Base-by-base conservation (phyloP, 352 stramenopile species). In the Peronosclerospora sorghi region DNA sequence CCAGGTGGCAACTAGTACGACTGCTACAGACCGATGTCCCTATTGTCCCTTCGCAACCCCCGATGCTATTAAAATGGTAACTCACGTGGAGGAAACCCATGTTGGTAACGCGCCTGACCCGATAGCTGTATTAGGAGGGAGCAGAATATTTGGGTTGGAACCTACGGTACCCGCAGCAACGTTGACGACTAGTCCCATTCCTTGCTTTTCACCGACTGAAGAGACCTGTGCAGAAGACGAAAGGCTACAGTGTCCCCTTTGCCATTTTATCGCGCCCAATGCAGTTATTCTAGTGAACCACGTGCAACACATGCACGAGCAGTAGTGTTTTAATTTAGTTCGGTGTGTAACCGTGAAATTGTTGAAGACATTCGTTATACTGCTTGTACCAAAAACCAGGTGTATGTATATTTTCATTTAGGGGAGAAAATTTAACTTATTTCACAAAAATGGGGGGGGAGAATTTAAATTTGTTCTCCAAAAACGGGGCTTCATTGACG, bases 241-340 rank as follows among this genome's bases (percentile, higher is more conserved):
- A 36, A 62, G 64, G 35, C 57, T 85, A 37, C 39, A 56, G 50
- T 90, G 77, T 58, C 77, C 77, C 8, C 70, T 68, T 54, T 90
- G 77, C 44, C 45, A 45, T 15, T 90, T 83, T 43, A 29, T 62
- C 17, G 65, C 73, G 0, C 27, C 48, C 0, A 68, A 90, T 43
- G 50, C 72, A 10, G 68, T 85, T 14, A 71, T 83, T 23, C 54
- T 90, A 23, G 74, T 90, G 5, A 86, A 86, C 57, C 77, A 90
- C 48, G 67, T 90, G 10, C 57, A 90, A 54, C 58, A 75, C 43
- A 45, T 89, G 10, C 77, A 89, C 44, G 55, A 58, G 15, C 32
- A 64, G 27, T 68, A n/a, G n/a, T n/a, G n/a, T n/a, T n/a, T n/a
- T n/a, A n/a, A n/a, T n/a, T n/a, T n/a, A n/a, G n/a, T n/a, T n/a